Percentiles rank a stretch among this genome's conserved stretches.
phyloP scores from a whole-genome alignment of 2,329 filamentous ascomycete species.

The Amphichorda felina region DNA sequence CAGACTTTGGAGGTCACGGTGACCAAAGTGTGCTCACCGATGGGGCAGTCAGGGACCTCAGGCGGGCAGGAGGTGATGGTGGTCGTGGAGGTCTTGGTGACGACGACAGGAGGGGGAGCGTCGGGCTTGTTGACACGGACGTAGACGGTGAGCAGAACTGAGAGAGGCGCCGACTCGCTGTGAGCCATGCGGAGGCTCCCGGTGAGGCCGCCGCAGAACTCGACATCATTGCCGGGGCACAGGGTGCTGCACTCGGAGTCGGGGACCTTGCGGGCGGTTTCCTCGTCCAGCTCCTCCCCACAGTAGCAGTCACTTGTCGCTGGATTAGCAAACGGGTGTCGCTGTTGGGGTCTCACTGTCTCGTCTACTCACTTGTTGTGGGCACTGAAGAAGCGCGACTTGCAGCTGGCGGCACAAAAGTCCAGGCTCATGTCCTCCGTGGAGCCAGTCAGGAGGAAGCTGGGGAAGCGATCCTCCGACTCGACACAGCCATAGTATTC shows the following conservation, averaged over 20 bases:
- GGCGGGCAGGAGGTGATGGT: conserved; percentile 17
- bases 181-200: conserved; percentile 1
- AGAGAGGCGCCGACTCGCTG: conserved; percentile 1
- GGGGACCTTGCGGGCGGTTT: conserved; percentile 3
- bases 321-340: too few relatives aligned
- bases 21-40: conserved; percentile 9
- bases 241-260: conserved; percentile 6
- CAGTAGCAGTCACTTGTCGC: conserved; percentile 10
- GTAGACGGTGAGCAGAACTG: conserved; percentile 7
- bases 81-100: conserved; percentile 15
- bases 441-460: conserved; percentile 9
- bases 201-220: conserved; percentile 6
- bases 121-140: conserved; percentile 1
- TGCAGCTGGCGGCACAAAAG: conserved; percentile 13
- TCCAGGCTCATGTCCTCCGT: conserved; percentile 9
- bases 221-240: conserved; percentile 8
- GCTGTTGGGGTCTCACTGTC: too few relatives aligned
- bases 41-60: conserved; percentile 11
- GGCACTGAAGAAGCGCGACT: conserved; percentile 12
- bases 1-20: conserved; percentile 11
- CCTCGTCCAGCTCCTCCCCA: conserved; percentile 7
- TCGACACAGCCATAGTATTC: conserved; percentile 14
- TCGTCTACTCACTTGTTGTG: conserved; percentile 10
- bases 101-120: conserved; percentile 5
- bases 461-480: conserved; percentile 14